These are phyloP conservation scores for Agroathelia rolfsii DNA, from an alignment of 1,284 basidiomycete species.

Conservation along the genomic window DNA sequence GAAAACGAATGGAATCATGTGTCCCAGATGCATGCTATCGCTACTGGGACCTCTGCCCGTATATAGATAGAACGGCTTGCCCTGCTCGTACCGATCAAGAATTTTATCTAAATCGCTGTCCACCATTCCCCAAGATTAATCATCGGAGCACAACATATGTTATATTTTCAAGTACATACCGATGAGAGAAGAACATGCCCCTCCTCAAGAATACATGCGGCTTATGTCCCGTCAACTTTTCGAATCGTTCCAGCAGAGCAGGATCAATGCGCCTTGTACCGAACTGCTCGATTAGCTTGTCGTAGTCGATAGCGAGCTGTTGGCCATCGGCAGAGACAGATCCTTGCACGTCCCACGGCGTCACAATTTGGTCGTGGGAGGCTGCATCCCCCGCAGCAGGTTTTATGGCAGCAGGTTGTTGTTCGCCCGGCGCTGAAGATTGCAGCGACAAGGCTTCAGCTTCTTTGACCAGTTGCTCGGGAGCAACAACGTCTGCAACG, in stretches of 20 bases:
- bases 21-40: conserved; percentile 96
- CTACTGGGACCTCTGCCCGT: conserved; percentile 96
- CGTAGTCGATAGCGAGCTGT: conserved; percentile 90
- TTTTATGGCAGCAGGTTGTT: conserved; percentile 19
- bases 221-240: conserved; percentile 80
- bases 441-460: no score
- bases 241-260: conserved; percentile 81
- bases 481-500: no score
- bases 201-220: conserved; percentile 89
- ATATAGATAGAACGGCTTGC: conserved; percentile 97
- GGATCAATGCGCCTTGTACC: conserved; percentile 80
- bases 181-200: conserved; percentile 97
- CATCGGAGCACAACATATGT: conserved; percentile 2
- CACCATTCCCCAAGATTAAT: conserved; percentile 5
- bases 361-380: conserved; percentile 75
- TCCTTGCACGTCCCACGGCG: conserved; percentile 97
- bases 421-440: no score
- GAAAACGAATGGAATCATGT: conserved; percentile 96
- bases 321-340: conserved; percentile 84
- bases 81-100: conserved; percentile 91
- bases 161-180: conserved; percentile 35
- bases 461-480: no score
- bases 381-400: conserved; percentile 20
- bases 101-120: conserved; percentile 87
- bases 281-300: conserved; percentile 91